Conservation (phyloP, 805 yeast genomes). For the Kazachstania martiniae region DNA sequence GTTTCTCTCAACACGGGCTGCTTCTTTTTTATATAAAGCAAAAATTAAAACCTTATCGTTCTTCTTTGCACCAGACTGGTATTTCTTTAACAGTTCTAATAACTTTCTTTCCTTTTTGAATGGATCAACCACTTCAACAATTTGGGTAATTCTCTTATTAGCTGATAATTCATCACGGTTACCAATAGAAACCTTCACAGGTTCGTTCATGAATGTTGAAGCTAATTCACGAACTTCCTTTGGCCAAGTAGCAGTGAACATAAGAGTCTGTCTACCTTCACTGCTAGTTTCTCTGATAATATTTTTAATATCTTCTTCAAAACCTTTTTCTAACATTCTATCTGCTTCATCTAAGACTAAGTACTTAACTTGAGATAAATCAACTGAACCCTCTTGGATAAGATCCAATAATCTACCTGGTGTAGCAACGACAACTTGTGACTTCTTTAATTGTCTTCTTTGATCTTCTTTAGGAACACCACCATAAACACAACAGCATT, state of each 20-base stretch:
- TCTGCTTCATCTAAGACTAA: conserved; percentile 96
- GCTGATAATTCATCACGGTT: conserved; percentile 91
- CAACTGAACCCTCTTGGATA: conserved; percentile 76
- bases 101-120: conserved; percentile 69
- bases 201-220: conserved; percentile 63
- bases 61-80: conserved; percentile 53
- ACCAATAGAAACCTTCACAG: conserved; percentile 90
- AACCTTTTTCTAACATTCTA: conserved; percentile 96
- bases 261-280: conserved; percentile 69
- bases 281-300: conserved; percentile 55
- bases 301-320: conserved; percentile 87
- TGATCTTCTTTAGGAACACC: conserved; percentile 97
- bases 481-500: conserved; percentile 84
- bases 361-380: conserved; percentile 56
- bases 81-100: conserved; percentile 58
- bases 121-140: conserved; percentile 86
- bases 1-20: conserved; percentile 75
- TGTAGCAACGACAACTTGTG: conserved; percentile 86
- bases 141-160: conserved; percentile 85
- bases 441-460: conserved; percentile 50
- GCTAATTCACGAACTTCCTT: conserved; percentile 93
- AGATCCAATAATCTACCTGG: conserved; percentile 96
- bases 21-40: conserved; percentile 95
- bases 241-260: conserved; percentile 99
- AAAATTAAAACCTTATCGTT: conserved; percentile 83